phyloP scores from a whole-genome alignment of 257 asterid genomes.

The Gardenia jasminoides region DNA sequence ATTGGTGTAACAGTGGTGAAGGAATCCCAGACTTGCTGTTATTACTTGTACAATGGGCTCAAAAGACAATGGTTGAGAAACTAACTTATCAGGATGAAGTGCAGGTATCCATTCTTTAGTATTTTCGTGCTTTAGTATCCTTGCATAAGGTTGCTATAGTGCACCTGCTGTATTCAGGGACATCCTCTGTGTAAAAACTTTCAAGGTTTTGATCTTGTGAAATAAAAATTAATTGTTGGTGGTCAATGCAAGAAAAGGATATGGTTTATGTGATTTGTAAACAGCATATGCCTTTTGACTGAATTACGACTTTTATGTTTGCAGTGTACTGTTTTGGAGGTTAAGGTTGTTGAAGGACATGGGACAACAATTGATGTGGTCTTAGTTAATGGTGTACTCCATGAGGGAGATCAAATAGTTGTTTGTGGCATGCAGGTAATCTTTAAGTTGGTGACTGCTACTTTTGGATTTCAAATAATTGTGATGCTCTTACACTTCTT shows the following conservation, averaged over 20 bases:
- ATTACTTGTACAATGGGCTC: constrained; percentile 86
- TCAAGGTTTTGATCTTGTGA: background rate
- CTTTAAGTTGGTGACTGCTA: constrained; percentile 11
- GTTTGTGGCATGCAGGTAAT: constrained; percentile 94
- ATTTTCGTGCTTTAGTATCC: background rate
- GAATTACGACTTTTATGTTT: constrained; percentile 13
- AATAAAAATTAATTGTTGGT: background rate
- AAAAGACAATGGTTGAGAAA: constrained; percentile 74
- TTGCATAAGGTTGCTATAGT: background rate
- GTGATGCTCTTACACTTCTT: constrained; percentile 14
- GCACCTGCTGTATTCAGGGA: background rate
- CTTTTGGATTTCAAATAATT: constrained; percentile 13
- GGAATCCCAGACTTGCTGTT: constrained; percentile 85
- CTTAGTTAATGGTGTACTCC: constrained; percentile 94
- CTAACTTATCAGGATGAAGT: constrained; percentile 82
- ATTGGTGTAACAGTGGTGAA: constrained; percentile 65
- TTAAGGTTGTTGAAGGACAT: constrained; percentile 95
- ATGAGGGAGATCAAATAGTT: constrained; percentile 94
- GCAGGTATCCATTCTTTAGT: constrained; percentile 56
- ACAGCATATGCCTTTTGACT: constrained; percentile 23
- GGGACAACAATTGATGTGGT: constrained; percentile 97
- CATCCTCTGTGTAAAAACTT: background rate
- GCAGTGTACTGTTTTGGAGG: constrained; percentile 99
- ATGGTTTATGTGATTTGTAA: background rate
- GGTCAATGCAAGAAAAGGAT: background rate